A percentile compares a stretch with the other conserved stretches of the same genome.
Evolutionary conservation across 2,329 filamentous ascomycete genomes (phyloP).

Genomic region (Ophiostoma ulmi): DNA sequence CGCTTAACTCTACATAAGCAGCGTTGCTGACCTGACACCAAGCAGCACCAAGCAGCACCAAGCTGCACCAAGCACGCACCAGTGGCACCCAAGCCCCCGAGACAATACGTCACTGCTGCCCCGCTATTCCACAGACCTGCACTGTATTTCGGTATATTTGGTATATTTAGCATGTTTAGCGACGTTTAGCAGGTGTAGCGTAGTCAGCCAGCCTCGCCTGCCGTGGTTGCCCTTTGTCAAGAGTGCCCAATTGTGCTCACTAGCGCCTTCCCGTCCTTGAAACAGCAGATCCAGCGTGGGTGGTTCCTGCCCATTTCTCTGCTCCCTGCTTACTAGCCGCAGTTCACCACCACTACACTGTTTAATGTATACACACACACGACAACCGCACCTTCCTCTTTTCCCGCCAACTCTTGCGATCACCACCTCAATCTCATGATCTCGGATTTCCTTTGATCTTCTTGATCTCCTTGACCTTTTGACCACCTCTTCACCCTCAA

Average conservation of each 20-base stretch:
- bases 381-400: background rate
- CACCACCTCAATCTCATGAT: conserved; percentile 3
- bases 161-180: background rate
- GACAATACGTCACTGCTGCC: conserved; percentile 27
- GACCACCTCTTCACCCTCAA: background rate
- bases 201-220: conserved; percentile 23
- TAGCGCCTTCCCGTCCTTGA: conserved; percentile 11
- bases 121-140: conserved; percentile 14
- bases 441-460: background rate
- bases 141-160: background rate
- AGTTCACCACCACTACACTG: conserved; percentile 6
- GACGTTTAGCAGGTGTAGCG: background rate
- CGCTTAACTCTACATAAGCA: conserved; percentile 7
- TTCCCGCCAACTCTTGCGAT: background rate
- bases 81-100: background rate
- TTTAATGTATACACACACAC: background rate
- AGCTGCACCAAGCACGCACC: background rate
- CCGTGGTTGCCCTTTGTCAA: conserved; percentile 9
- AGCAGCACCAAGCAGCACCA: background rate
- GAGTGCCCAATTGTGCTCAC: background rate
- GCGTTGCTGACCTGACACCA: conserved; percentile 12
- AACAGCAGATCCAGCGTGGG: conserved; percentile 6
- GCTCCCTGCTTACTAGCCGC: background rate
- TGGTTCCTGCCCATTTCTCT: conserved; percentile 7
- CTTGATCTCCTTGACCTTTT: background rate